Conservation (phyloP, 768 basidiomycete genomes). For the Termitomyces sp. region DNA sequence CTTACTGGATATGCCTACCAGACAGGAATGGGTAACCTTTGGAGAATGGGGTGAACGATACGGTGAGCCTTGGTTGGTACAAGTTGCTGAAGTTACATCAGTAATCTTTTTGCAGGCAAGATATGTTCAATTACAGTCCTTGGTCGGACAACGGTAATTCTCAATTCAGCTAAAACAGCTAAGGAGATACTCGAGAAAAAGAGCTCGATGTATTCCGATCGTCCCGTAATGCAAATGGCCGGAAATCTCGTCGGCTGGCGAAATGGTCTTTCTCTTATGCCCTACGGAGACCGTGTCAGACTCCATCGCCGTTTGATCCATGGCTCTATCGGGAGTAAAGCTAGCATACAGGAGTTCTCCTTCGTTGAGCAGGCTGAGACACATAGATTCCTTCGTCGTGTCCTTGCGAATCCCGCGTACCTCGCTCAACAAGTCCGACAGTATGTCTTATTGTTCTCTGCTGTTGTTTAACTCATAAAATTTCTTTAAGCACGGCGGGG, state of each 20-base stretch:
- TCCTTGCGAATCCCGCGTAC: constrained; percentile 41
- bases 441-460: constrained; percentile 23
- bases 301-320: constrained; percentile 47
- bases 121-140: constrained; percentile 55
- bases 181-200: too few relatives aligned
- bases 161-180: too few relatives aligned
- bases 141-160: constrained; percentile 50
- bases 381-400: constrained; percentile 39
- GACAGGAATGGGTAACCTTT: constrained; percentile 3
- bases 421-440: constrained; percentile 41
- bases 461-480: neutral
- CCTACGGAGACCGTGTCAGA: constrained; percentile 48
- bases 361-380: constrained; percentile 40
- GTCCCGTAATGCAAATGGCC: constrained; percentile 47
- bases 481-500: constrained; percentile 35
- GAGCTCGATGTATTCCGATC: constrained; percentile 9
- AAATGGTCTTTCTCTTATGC: constrained; percentile 45
- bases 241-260: constrained; percentile 55
- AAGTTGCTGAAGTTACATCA: neutral
- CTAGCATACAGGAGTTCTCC: constrained; percentile 36
- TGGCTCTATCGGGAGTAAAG: constrained; percentile 39
- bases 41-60: constrained; percentile 5
- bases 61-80: neutral
- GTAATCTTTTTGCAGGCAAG: constrained; percentile 35
- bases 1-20: constrained; percentile 1